phyloP scores from a whole-genome alignment of 345 rosid species.

The Noccaea bulbosa region DNA sequence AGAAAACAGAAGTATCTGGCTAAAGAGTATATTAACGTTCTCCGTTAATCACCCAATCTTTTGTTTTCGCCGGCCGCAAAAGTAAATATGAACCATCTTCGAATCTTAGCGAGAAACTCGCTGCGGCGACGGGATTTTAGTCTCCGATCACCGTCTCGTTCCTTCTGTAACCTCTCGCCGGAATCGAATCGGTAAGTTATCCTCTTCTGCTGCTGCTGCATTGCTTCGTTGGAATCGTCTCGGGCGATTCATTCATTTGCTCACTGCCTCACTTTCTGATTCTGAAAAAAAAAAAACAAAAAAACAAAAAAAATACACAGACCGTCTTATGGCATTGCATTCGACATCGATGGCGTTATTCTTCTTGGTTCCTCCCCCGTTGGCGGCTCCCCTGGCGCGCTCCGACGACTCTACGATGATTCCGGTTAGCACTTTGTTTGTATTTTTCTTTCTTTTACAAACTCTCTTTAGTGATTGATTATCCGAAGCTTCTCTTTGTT shows the following conservation, averaged over 20 bases:
- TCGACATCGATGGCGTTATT: constrained; percentile 89
- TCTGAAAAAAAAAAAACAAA: background rate
- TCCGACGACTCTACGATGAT: constrained; percentile 57
- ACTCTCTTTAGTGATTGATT: background rate
- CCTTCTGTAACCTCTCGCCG: constrained; percentile 29
- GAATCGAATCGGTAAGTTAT: constrained; percentile 38
- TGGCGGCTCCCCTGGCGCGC: constrained; percentile 71
- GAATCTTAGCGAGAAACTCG: constrained; percentile 34
- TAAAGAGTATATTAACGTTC: background rate
- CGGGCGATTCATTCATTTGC: background rate
- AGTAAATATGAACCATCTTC: constrained; percentile 33
- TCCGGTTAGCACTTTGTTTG: constrained; percentile 47
- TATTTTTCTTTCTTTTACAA: background rate
- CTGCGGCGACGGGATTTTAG: constrained; percentile 34
- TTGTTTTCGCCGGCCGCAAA: background rate
- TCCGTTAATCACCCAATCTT: background rate
- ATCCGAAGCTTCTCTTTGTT: background rate
- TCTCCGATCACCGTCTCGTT: constrained; percentile 39
- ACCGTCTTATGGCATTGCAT: constrained; percentile 72
- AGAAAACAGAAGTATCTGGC: background rate
- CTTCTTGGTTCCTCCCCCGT: constrained; percentile 72
- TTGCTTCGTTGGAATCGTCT: background rate
- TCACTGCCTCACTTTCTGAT: constrained; percentile 16
- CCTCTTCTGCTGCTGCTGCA: constrained; percentile 11
- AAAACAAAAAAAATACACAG: constrained; percentile 34